Evolutionary conservation across 2,329 filamentous ascomycete species (phyloP), one percentile per base, ranked within the genome.

Genomic region (Rhynchosporium secalis): DNA sequence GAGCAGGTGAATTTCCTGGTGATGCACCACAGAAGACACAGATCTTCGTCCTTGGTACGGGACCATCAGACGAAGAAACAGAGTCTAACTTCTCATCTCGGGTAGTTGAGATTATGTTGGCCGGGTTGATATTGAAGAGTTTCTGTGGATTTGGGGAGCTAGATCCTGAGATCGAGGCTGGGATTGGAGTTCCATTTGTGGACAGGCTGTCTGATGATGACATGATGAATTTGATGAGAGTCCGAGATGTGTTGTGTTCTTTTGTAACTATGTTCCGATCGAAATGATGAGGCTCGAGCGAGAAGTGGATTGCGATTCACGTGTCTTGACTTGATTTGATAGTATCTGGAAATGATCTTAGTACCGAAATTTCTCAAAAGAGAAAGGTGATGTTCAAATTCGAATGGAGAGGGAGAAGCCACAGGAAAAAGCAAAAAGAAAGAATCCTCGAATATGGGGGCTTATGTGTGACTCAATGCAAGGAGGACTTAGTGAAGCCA

Each of bases 1-100:
- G 91, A 4, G 82, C 82, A 13, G 91, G 87, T 65, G 85, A 88
- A 57, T 81, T 86, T 56, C 95, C 95, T 15, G 83, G 76, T 8
- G 86, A 88, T 58, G 95, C 86, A 73, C 94, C 95, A 79, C 95
- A 98, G 83, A 96, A 98, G 69, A 98, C 94, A 76, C 92, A 96
- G 74, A 97, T 89, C 67, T 91, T 91, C 63, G 78, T 56, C 76
- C 72, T 36, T 71, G 70, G 65, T 72, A 71, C 59, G 64, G 68
- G 65, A 61, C 4, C 15, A 4, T 72, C 75, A 48, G 61, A 61
- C 12, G 31, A 29, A 26, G 54, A 43, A 20, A 56, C n/a, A 31
- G 43, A 43, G 26, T 51, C 28, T 20, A 46, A 3, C 33, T 40
- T 61, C 40, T 58, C 46, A 13, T 47, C 41, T 4, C 31, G 20